Evolutionary conservation across 192 early-diverging fungal species (phyloP).

Genomic region (Borealophlyctis nickersoniae): DNA sequence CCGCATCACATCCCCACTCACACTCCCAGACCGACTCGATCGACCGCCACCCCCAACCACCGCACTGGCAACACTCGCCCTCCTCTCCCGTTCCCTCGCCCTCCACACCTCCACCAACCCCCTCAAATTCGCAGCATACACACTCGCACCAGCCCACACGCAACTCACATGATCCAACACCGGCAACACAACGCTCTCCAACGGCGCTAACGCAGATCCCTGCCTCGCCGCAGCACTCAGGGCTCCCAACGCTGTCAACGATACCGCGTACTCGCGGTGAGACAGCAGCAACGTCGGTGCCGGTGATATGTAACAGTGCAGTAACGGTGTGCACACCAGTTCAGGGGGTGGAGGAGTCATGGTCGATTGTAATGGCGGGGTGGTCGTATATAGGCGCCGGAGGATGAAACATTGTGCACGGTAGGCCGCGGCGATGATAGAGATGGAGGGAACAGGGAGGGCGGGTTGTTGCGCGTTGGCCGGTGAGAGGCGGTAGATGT

Average conservation of each 20-base stretch:
- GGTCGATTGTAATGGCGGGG: slow-evolving; percentile 9
- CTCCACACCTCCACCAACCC: slow-evolving; percentile 10
- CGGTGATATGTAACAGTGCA: slow-evolving; percentile 24
- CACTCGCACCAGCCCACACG: slow-evolving; percentile 16
- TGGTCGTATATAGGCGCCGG: slow-evolving; percentile 10
- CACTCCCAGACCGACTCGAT: too few relatives aligned
- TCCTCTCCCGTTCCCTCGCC: background rate
- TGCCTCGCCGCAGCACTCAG: background rate
- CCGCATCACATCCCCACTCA: too few relatives aligned
- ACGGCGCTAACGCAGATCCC: background rate
- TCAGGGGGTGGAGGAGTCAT: slow-evolving; percentile 14
- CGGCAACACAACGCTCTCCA: slow-evolving; percentile 7
- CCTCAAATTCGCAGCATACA: slow-evolving; percentile 12
- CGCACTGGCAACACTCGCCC: background rate
- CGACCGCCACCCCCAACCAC: background rate
- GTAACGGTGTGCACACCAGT: slow-evolving; percentile 11
- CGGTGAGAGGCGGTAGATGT: background rate
- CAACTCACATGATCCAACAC: slow-evolving; percentile 9
- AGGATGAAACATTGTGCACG: slow-evolving; percentile 22
- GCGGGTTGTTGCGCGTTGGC: background rate
- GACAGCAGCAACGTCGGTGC: slow-evolving; percentile 6
- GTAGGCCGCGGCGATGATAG: slow-evolving; percentile 13
- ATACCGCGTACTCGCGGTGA: background rate
- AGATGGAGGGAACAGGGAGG: background rate
- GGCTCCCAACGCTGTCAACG: background rate